A percentile compares a stretch with the other conserved stretches of the same genome.
Conservation (phyloP, 1,284 basidiomycete species). For the Caloboletus inedulis region DNA sequence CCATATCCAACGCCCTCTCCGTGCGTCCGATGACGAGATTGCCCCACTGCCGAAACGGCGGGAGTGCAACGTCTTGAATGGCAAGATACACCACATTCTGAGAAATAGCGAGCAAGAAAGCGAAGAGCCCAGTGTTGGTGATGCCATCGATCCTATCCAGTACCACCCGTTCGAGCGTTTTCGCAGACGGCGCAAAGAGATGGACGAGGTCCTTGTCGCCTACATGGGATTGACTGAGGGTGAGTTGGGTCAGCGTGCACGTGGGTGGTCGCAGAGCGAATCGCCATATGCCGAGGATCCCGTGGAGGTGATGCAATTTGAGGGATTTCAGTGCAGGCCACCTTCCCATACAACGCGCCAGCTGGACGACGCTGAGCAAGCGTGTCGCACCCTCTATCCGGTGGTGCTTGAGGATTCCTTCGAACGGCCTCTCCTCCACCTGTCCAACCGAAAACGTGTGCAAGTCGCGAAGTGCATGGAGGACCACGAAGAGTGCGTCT, state of each 20-base stretch:
- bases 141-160: constrained; percentile 21
- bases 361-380: constrained; percentile 18
- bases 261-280: constrained; percentile 15
- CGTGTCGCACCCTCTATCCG: not conserved
- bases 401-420: not conserved
- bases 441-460: constrained; percentile 16
- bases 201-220: constrained; percentile 20
- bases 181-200: constrained; percentile 12
- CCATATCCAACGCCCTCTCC: constrained; percentile 22
- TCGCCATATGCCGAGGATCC: constrained; percentile 10
- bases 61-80: constrained; percentile 18
- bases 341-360: constrained; percentile 17
- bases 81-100: constrained; percentile 15
- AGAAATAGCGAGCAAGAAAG: constrained; percentile 17
- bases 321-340: constrained; percentile 15
- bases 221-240: constrained; percentile 13
- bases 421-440: not conserved
- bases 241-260: constrained; percentile 22
- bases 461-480: constrained; percentile 12
- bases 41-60: constrained; percentile 14
- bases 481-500: constrained; percentile 9
- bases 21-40: constrained; percentile 20
- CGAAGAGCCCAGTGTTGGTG: constrained; percentile 21
- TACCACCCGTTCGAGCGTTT: constrained; percentile 20
- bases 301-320: constrained; percentile 15